Base-by-base conservation (phyloP, 2,329 filamentous ascomycete genomes). In the Nakataea oryzae region DNA sequence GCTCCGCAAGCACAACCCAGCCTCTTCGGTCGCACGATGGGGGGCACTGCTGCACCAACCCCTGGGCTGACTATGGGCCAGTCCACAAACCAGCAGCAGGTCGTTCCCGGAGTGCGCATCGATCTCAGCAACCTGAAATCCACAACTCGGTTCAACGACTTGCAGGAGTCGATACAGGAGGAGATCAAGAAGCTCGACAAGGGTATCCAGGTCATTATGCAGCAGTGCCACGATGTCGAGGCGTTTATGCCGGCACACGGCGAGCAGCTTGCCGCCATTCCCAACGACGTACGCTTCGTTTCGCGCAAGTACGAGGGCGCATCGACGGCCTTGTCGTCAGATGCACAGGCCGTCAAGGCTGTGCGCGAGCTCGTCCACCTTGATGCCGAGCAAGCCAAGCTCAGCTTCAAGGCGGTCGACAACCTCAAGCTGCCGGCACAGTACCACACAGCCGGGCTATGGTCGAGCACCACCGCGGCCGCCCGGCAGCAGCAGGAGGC, bases 91-190 rank as follows among this genome's bases (percentile, higher is more conserved):
- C 75, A 78, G 64, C 81, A 79, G 60, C 81, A 83, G 67, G 80
- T 78, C 17, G 81, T 87, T 21, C 86, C 88, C 0, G 90, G 89
- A 24, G 88, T 91, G 24, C 87, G 89, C 69, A 89, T 96, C 69
- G 90, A 95, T 73, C 76, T 90, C 61, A 84, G 84, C 68, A 90
- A 90, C 70, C 79, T 97, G 64, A 86, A 91, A 61, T 88, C 89
- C 21, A 96, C 93, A 0, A 96, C 92, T 3, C 90, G 95, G 65
- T 97, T 95, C 78, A 91, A 92, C 71, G 93, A 96, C 73, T 86
- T 96, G 30, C 86, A 90, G 64, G 89, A 93, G 67, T 86, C 90
- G 32, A 79, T 96, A 21, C 91, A 96, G 70, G 84, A 86, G 65
- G 78, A 91, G 67, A 89, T 99, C 65, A 85, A 90, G 65, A 76